Evolutionary conservation across 441 rosid species (phyloP).

Genomic region (Populus hybrid): DNA sequence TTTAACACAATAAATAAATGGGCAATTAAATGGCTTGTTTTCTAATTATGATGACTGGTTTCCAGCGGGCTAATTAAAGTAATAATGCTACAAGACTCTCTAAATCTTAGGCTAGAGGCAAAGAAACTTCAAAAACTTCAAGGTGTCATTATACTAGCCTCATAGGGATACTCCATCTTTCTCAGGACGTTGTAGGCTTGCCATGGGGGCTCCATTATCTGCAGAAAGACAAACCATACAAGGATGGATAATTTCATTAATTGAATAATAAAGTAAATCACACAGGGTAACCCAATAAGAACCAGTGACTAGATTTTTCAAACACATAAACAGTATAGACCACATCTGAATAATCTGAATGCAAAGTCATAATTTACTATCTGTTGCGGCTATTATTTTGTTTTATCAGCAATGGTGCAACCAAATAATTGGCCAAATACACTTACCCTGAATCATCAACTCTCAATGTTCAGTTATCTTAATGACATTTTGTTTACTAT

Average conservation of each 20-base stretch:
- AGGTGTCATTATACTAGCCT: slow-evolving; percentile 40
- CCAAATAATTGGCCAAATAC: not conserved
- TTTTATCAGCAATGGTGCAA: not conserved
- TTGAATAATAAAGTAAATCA: not conserved
- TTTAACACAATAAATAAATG: not conserved
- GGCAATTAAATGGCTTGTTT: not conserved
- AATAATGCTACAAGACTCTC: not conserved
- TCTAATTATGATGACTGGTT: not conserved
- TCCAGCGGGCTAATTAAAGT: not conserved
- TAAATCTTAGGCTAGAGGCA: slow-evolving; percentile 1
- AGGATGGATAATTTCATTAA: not conserved
- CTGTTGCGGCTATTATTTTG: not conserved
- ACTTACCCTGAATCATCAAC: not conserved
- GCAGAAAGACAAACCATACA: slow-evolving; percentile 20
- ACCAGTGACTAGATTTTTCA: not conserved
- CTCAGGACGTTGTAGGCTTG: slow-evolving; percentile 72
- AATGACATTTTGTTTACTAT: not conserved
- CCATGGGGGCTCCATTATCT: slow-evolving; percentile 99
- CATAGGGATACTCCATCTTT: slow-evolving; percentile 94
- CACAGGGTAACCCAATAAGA: not conserved
- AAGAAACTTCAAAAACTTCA: slow-evolving; percentile 1
- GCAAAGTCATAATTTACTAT: not conserved
- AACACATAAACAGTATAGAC: not conserved
- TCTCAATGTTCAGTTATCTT: not conserved
- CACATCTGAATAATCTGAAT: not conserved